A percentile compares a stretch with the other conserved stretches of the same genome.
Conservation (phyloP, 2,329 filamentous ascomycete genomes). For the Fusarium proliferatum region DNA sequence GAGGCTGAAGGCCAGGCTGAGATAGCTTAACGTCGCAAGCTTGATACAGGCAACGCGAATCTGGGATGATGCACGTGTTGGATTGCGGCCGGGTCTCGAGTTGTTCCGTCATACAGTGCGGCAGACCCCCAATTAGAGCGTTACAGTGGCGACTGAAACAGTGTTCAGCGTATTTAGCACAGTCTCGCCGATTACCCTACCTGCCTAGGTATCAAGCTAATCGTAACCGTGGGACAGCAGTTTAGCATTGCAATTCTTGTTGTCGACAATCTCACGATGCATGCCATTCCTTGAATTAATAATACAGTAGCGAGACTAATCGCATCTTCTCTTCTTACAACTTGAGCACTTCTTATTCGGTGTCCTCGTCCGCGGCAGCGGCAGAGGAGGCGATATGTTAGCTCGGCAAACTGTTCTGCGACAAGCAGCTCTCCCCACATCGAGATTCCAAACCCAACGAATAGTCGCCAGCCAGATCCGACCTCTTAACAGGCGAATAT, state of each 20-base stretch:
- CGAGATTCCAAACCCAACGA: conserved; percentile 37
- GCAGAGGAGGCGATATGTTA: conserved; percentile 37
- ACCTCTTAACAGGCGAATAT: conserved; percentile 45
- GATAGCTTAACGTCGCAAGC: conserved; percentile 50
- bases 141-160: background rate
- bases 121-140: no score
- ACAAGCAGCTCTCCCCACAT: conserved; percentile 29
- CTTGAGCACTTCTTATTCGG: background rate
- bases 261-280: conserved; percentile 38
- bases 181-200: background rate
- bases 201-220: background rate
- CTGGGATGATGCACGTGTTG: conserved; percentile 45
- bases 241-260: conserved; percentile 6
- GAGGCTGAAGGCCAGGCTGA: conserved; percentile 40
- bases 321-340: conserved; percentile 2
- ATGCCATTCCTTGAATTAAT: conserved; percentile 21
- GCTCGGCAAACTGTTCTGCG: conserved; percentile 40
- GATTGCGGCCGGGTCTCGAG: conserved; percentile 35
- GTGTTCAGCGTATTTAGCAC: background rate
- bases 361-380: background rate
- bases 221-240: conserved; percentile 9
- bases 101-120: conserved; percentile 49
- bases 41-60: conserved; percentile 37
- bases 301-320: background rate
- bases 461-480: conserved; percentile 36